A percentile compares a stretch with the other conserved stretches of the same genome.
These are phyloP conservation scores for Vanderwaltozyma verrucispora DNA, from an alignment of 805 yeast genomes.

Conservation along the genomic window DNA sequence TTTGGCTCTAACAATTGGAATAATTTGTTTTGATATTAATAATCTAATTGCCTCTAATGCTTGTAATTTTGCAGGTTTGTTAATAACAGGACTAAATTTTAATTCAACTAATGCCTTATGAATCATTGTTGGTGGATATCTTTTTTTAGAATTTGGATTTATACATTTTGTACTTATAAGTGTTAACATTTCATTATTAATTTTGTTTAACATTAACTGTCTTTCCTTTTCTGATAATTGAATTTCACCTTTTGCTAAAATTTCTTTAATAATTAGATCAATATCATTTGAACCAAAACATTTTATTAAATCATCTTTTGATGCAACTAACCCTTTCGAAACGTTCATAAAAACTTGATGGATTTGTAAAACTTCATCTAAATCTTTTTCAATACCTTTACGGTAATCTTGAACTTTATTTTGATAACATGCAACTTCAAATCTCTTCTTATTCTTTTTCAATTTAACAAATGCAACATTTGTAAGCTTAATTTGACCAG, in stretches of 20 bases:
- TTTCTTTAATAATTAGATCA: conserved; percentile 68
- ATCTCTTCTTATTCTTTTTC: conserved; percentile 83
- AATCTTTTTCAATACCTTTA: conserved; percentile 57
- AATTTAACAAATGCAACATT: conserved; percentile 89
- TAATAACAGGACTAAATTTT: conserved; percentile 67
- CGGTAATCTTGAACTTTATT: conserved; percentile 96
- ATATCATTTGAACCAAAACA: conserved; percentile 69
- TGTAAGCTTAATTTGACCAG: conserved; percentile 79
- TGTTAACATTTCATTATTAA: conserved; percentile 72
- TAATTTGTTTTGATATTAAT: conserved; percentile 65
- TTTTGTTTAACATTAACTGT: conserved; percentile 58
- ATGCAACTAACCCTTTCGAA: conserved; percentile 88
- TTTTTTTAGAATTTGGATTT: conserved; percentile 78
- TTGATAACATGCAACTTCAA: conserved; percentile 93
- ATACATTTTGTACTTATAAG: conserved; percentile 84
- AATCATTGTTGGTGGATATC: conserved; percentile 92
- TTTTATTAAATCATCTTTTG: conserved; percentile 66
- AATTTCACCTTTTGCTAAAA: conserved; percentile 83
- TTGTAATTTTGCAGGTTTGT: conserved; percentile 71
- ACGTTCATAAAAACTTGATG: conserved; percentile 92
- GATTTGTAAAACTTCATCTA: conserved; percentile 92
- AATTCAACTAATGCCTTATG: conserved; percentile 72
- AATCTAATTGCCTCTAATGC: conserved; percentile 85
- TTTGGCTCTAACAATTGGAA: conserved; percentile 89
- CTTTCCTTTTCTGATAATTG: conserved; percentile 93